Conservation (phyloP, 176 grass and related monocot genomes). For the Pharus latifolius region DNA sequence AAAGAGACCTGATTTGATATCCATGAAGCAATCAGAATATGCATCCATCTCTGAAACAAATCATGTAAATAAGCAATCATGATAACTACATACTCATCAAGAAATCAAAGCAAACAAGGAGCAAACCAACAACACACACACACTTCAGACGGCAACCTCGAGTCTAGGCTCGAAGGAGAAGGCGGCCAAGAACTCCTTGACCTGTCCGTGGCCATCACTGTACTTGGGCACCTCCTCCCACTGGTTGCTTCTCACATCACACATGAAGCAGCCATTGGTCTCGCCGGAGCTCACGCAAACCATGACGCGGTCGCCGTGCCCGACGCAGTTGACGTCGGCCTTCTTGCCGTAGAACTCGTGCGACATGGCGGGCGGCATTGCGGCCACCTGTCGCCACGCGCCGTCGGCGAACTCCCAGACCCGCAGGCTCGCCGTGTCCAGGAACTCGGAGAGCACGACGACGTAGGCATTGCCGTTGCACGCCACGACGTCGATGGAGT, state of each 20-base stretch:
- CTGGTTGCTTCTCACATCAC: slow-evolving; percentile 29
- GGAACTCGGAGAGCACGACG: slow-evolving; percentile 62
- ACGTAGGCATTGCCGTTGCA: slow-evolving; percentile 39
- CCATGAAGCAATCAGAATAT: not conserved
- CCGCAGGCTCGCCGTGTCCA: slow-evolving; percentile 58
- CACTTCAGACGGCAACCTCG: slow-evolving; percentile 45
- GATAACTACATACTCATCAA: not conserved
- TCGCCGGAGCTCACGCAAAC: slow-evolving; percentile 56
- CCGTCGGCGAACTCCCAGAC: slow-evolving; percentile 50
- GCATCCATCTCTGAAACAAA: not conserved
- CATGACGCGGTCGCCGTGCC: slow-evolving; percentile 41
- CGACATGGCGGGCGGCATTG: slow-evolving; percentile 78
- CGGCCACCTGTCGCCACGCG: slow-evolving; percentile 51
- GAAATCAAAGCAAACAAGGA: slow-evolving; percentile 14
- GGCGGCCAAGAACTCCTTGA: slow-evolving; percentile 54
- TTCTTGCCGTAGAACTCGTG: slow-evolving; percentile 50
- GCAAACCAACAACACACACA: not conserved
- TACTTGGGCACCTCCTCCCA: slow-evolving; percentile 61
- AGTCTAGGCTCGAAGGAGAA: slow-evolving; percentile 83
- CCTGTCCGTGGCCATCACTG: slow-evolving; percentile 18
- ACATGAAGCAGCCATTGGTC: slow-evolving; percentile 42
- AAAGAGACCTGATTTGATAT: not conserved
- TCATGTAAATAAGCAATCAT: not conserved
- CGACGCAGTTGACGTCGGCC: slow-evolving; percentile 72
- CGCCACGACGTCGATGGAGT: slow-evolving; percentile 70